Evolutionary conservation across 441 rosid species (phyloP).

Genomic region (Metrosideros polymorpha): DNA sequence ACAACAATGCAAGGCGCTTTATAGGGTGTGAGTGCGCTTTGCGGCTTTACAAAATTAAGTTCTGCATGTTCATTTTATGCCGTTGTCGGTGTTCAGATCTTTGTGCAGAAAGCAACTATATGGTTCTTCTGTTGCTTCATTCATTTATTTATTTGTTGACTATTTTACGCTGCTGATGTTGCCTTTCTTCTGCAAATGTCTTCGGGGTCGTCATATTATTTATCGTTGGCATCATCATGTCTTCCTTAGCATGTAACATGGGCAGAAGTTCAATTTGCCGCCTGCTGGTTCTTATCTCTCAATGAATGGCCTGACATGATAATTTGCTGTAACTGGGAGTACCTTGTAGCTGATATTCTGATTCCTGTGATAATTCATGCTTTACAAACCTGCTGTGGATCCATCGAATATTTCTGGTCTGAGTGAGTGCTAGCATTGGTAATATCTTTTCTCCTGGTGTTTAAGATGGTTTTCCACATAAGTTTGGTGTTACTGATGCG

Average conservation of each 20-base stretch:
- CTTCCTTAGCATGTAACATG: background rate
- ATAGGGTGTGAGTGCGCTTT: conserved; percentile 96
- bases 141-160: rapidly evolving
- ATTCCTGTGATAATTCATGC: background rate
- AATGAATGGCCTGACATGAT: background rate
- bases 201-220: background rate
- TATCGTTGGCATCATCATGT: background rate
- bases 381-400: background rate
- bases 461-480: background rate
- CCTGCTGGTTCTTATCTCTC: background rate
- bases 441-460: background rate
- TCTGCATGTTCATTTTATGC: background rate
- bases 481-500: background rate
- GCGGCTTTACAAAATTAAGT: conserved; percentile 9
- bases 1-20: conserved; percentile 92
- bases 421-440: background rate
- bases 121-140: background rate
- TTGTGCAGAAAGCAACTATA: background rate
- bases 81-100: background rate
- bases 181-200: background rate
- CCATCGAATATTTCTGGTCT: background rate
- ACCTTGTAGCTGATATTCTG: background rate
- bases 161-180: background rate
- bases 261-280: background rate
- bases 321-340: background rate